Evolutionary conservation across 257 asterid genomes (phyloP).

Genomic region (Gentiana straminea): DNA sequence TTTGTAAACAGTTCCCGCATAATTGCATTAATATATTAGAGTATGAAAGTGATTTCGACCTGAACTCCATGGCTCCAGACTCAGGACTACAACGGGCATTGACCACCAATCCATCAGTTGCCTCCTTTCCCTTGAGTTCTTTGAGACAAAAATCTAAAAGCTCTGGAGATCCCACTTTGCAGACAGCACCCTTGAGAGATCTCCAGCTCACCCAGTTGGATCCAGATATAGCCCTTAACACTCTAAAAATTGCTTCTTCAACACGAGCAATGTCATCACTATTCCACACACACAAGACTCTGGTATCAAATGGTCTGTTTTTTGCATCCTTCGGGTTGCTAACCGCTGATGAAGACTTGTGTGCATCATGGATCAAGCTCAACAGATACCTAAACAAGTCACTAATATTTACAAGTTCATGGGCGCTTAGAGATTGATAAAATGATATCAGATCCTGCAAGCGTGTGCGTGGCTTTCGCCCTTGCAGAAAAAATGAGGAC

Average conservation of each 20-base stretch:
- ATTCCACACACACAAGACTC: slow-evolving; percentile 67
- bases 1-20: neutral
- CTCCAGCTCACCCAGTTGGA: slow-evolving; percentile 97
- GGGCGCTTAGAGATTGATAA: slow-evolving; percentile 78
- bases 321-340: slow-evolving; percentile 46
- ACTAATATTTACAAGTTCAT: slow-evolving; percentile 57
- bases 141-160: slow-evolving; percentile 88
- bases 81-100: slow-evolving; percentile 47
- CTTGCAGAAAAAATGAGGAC: slow-evolving; percentile 55
- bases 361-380: slow-evolving; percentile 50
- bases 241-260: slow-evolving; percentile 81
- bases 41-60: slow-evolving; percentile 26
- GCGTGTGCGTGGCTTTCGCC: slow-evolving; percentile 65
- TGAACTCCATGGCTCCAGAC: slow-evolving; percentile 79
- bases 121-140: slow-evolving; percentile 69
- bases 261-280: slow-evolving; percentile 49
- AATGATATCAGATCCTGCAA: slow-evolving; percentile 71
- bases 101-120: slow-evolving; percentile 72
- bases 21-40: neutral
- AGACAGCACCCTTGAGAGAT: slow-evolving; percentile 89
- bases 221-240: slow-evolving; percentile 74
- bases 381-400: slow-evolving; percentile 64
- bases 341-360: slow-evolving; percentile 17
- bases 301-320: slow-evolving; percentile 34
- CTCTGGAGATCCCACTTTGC: slow-evolving; percentile 69